Conservation (phyloP, 176 grass and related monocot species). For the Melocanna baccifera region DNA sequence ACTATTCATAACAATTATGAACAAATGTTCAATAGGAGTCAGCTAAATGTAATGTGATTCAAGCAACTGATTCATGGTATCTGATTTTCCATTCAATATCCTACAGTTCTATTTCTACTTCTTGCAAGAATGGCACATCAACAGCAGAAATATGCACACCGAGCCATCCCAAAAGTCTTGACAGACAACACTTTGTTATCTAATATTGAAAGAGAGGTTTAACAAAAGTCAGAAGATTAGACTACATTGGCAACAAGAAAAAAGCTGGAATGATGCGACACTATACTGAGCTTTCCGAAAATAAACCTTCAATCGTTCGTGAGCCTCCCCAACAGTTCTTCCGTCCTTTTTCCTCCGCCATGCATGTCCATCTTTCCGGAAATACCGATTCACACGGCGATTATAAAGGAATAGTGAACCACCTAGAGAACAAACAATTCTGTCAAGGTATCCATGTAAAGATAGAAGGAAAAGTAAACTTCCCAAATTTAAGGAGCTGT, state of each 20-base stretch:
- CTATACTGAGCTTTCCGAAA: conserved; percentile 8
- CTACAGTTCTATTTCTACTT: background rate
- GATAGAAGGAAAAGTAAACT: background rate
- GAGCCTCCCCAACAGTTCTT: conserved; percentile 86
- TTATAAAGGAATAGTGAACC: conserved; percentile 96
- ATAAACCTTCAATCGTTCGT: conserved; percentile 86
- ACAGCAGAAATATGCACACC: background rate
- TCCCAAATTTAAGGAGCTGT: conserved; percentile 8
- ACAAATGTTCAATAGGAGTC: background rate
- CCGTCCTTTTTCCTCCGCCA: conserved; percentile 96
- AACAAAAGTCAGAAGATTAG: background rate
- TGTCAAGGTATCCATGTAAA: background rate
- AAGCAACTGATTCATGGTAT: background rate
- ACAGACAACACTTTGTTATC: background rate
- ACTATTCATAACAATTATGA: too few relatives aligned
- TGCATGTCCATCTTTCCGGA: conserved; percentile 87
- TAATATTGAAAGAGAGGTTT: background rate
- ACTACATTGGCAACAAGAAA: conserved; percentile 16
- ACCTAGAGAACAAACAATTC: conserved; percentile 44
- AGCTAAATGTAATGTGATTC: background rate
- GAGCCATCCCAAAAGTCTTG: background rate
- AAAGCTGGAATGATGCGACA: conserved; percentile 19
- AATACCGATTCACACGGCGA: conserved; percentile 83
- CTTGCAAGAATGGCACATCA: background rate
- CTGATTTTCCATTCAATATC: background rate